These are phyloP conservation scores for Jatropha multifida DNA, from an alignment of 441 rosid species.

Conservation along the genomic window DNA sequence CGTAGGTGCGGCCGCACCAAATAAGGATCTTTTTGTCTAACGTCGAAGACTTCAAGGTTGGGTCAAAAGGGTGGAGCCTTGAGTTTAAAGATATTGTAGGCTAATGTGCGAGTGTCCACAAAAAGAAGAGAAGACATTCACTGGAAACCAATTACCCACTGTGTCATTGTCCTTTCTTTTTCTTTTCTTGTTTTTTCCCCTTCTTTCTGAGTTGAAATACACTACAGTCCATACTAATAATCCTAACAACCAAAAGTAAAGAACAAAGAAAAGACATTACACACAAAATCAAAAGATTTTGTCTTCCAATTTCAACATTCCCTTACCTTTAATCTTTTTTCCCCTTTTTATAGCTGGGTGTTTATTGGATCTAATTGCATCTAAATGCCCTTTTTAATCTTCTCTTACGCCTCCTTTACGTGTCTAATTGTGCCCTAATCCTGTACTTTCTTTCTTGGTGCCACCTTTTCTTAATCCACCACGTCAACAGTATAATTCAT, in stretches of 20 bases:
- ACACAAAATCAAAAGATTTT: conserved; percentile 40
- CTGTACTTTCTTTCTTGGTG: conserved; percentile 20
- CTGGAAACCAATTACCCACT: conserved; percentile 20
- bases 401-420: conserved; percentile 24
- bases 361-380: conserved; percentile 33
- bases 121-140: conserved; percentile 26
- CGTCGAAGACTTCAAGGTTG: too few species aligned
- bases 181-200: conserved; percentile 4
- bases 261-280: conserved; percentile 32
- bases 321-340: conserved; percentile 21
- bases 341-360: conserved; percentile 17
- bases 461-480: conserved; percentile 10
- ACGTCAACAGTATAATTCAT: background rate
- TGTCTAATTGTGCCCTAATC: conserved; percentile 23
- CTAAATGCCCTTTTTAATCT: conserved; percentile 34
- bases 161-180: conserved; percentile 13
- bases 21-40: background rate
- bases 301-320: conserved; percentile 49
- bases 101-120: conserved; percentile 1
- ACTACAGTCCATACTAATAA: conserved; percentile 14
- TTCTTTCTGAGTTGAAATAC: conserved; percentile 25
- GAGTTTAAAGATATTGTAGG: conserved; percentile 10
- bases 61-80: conserved; percentile 21
- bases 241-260: conserved; percentile 31
- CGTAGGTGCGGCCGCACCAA: background rate